Conservation (phyloP, 768 basidiomycete genomes). For the Boletus tomentosulus region DNA sequence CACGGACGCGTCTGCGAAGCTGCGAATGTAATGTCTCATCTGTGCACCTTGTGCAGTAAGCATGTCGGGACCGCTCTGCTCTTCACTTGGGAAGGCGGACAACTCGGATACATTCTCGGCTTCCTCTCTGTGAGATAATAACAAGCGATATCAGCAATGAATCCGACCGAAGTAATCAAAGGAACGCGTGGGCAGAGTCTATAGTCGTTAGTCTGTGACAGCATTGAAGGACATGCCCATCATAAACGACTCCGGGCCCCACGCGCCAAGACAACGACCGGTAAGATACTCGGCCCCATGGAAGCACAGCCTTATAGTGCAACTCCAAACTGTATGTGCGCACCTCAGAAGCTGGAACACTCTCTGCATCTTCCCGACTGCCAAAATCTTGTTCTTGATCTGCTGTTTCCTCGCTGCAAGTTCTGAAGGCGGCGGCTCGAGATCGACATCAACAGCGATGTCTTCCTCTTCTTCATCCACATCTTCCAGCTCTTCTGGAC, state of each 20-base stretch:
- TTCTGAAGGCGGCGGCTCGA: conserved; percentile 38
- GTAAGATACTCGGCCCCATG: neutral
- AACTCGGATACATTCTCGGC: conserved; percentile 76
- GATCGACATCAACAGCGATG: conserved; percentile 24
- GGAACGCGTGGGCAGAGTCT: neutral
- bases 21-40: conserved; percentile 58
- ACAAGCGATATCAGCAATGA: neutral
- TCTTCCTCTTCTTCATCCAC: conserved; percentile 45
- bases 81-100: conserved; percentile 32
- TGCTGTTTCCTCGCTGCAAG: conserved; percentile 56
- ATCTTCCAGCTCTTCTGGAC: conserved; percentile 84
- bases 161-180: neutral
- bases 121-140: conserved; percentile 59
- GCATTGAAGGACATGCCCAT: neutral
- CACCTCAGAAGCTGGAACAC: conserved; percentile 88
- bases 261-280: neutral
- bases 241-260: neutral
- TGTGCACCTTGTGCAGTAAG: conserved; percentile 61
- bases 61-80: conserved; percentile 45
- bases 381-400: conserved; percentile 93
- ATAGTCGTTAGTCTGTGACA: neutral
- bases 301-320: neutral
- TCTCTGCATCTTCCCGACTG: conserved; percentile 86
- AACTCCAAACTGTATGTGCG: neutral
- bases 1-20: conserved; percentile 74